These are phyloP conservation scores for Trichoderma simmonsii DNA, from an alignment of 2,329 filamentous ascomycete species.

Conservation along the genomic window DNA sequence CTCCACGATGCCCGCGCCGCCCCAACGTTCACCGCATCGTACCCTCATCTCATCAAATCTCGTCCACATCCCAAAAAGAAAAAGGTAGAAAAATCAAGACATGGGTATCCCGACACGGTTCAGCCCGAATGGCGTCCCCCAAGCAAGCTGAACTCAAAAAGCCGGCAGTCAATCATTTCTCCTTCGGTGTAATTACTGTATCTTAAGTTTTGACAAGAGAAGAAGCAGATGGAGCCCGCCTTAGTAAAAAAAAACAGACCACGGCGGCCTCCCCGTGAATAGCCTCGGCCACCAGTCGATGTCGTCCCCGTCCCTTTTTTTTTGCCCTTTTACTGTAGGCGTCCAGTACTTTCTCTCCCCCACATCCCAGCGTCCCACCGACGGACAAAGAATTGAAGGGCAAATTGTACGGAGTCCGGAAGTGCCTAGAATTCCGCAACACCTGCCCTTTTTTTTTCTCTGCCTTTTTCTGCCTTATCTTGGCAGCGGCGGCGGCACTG, in stretches of 20 bases:
- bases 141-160: not conserved
- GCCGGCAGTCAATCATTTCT: not conserved
- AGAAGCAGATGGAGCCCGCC: not conserved
- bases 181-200: not conserved
- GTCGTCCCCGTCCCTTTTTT: not conserved
- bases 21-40: not conserved
- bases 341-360: not conserved
- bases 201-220: not conserved
- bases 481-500: not conserved
- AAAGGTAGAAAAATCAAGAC: not conserved
- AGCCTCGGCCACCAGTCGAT: not conserved
- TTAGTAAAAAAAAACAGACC: not conserved
- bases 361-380: not conserved
- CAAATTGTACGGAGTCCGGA: not conserved
- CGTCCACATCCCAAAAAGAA: not conserved
- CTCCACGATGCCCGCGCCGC: not conserved
- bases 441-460: not conserved
- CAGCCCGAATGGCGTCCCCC: not conserved
- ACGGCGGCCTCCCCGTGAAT: constrained; percentile 12
- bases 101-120: constrained; percentile 6
- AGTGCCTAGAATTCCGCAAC: not conserved
- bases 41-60: not conserved
- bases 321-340: not conserved
- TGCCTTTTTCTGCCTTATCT: not conserved
- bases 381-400: not conserved